Conservation (phyloP, 345 rosid genomes). For the Barbarea vulgaris region DNA sequence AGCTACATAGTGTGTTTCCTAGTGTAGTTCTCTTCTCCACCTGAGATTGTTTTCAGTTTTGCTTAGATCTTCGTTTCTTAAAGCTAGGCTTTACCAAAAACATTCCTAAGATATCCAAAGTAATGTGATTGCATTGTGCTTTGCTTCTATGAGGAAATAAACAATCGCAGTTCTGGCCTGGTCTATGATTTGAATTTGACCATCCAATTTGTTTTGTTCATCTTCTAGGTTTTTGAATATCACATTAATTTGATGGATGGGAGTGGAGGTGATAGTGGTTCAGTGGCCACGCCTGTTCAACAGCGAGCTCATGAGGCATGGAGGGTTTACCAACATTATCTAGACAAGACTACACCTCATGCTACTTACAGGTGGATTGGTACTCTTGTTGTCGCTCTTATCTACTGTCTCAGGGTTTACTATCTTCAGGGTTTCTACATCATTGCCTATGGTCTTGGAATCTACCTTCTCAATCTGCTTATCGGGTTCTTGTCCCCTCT, state of each 20-base stretch:
- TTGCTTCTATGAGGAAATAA: background rate
- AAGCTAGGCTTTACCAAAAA: no score
- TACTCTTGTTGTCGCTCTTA: conserved; percentile 49
- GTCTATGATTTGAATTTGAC: conserved; percentile 11
- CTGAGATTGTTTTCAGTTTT: background rate
- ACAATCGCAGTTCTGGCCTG: background rate
- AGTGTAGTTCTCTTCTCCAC: background rate
- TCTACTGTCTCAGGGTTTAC: conserved; percentile 71
- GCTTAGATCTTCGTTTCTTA: conserved; percentile 7
- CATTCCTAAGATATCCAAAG: background rate
- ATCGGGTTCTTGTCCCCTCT: conserved; percentile 95
- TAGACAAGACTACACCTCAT: conserved; percentile 92
- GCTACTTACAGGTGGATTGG: conserved; percentile 82
- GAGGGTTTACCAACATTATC: conserved; percentile 83
- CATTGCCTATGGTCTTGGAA: conserved; percentile 88
- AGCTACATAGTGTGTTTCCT: background rate
- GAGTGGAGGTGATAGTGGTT: conserved; percentile 62
- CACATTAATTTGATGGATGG: conserved; percentile 63
- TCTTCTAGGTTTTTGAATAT: conserved; percentile 44
- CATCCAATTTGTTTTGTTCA: conserved; percentile 12
- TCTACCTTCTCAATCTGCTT: conserved; percentile 81
- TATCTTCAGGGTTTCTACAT: conserved; percentile 87
- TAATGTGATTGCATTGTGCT: background rate
- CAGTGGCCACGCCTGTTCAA: conserved; percentile 62
- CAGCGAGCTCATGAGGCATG: conserved; percentile 72